Percentiles rank a stretch among this genome's conserved stretches.
phyloP scores from a whole-genome alignment of 495 filamentous ascomycete genomes.

The Trichocladium antarcticum region DNA sequence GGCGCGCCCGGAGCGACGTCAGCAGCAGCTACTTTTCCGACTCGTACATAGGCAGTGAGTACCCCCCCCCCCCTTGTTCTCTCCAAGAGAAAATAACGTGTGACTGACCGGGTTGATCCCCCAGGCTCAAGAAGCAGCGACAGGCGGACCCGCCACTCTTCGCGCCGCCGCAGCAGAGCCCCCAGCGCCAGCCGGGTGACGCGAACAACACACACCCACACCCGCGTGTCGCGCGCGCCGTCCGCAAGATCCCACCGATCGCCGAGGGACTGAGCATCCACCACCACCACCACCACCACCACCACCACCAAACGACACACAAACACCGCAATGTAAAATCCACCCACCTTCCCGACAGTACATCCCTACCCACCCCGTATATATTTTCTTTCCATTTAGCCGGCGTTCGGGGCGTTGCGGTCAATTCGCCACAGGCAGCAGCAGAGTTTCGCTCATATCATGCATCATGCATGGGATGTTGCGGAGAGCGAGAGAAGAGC shows the following conservation, averaged over 20 bases:
- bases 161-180: slow-evolving; percentile 14
- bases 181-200: slow-evolving; percentile 22
- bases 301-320: neutral
- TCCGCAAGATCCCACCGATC: slow-evolving; percentile 16
- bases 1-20: slow-evolving; percentile 37
- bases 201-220: slow-evolving; percentile 18
- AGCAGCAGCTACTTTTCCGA: slow-evolving; percentile 40
- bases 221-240: slow-evolving; percentile 22
- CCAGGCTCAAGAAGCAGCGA: slow-evolving; percentile 35
- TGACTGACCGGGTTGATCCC: slow-evolving; percentile 8
- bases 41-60: slow-evolving; percentile 40
- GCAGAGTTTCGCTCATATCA: too few species aligned
- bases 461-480: neutral
- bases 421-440: neutral
- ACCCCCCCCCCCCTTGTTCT: slow-evolving; percentile 3
- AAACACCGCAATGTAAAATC: neutral
- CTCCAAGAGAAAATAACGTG: too few species aligned
- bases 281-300: neutral
- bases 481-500: too few species aligned
- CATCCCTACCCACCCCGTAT: slow-evolving; percentile 6
- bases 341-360: neutral
- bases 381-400: neutral
- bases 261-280: slow-evolving; percentile 5
- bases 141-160: slow-evolving; percentile 22
- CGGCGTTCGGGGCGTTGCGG: slow-evolving; percentile 1